Conservation (phyloP, 208 protist species). For the Angomonas deanei region DNA sequence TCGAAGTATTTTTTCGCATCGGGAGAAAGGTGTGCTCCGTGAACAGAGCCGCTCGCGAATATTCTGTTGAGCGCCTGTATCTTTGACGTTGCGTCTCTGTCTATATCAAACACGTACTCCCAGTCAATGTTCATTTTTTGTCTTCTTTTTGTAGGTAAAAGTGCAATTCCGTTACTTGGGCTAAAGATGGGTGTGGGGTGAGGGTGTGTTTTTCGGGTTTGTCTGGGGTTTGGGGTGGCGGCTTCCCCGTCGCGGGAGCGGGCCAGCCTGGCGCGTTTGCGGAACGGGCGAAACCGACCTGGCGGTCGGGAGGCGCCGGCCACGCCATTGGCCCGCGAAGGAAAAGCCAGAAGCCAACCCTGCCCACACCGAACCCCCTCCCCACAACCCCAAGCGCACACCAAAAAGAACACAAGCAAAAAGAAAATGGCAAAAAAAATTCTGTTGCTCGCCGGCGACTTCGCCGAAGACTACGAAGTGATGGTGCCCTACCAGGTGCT, state of each 20-base stretch:
- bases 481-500: conserved; percentile 34
- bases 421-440: conserved; percentile 24
- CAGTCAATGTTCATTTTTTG: neutral
- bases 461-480: conserved; percentile 34
- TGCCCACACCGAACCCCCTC: no score
- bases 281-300: no score
- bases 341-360: no score
- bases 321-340: no score
- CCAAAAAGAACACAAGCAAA: no score
- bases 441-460: conserved; percentile 33
- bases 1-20: conserved; percentile 60
- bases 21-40: conserved; percentile 29
- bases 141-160: neutral
- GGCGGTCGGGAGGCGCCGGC: no score
- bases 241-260: no score
- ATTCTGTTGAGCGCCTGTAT: conserved; percentile 4
- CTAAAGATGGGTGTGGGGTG: neutral
- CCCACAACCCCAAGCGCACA: no score
- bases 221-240: no score
- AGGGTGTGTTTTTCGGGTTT: neutral
- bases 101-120: neutral
- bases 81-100: neutral
- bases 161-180: no score
- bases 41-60: conserved; percentile 42
- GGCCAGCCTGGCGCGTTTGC: no score